phyloP scores from a whole-genome alignment of 2,329 filamentous ascomycete genomes.

The Claviceps sp. region DNA sequence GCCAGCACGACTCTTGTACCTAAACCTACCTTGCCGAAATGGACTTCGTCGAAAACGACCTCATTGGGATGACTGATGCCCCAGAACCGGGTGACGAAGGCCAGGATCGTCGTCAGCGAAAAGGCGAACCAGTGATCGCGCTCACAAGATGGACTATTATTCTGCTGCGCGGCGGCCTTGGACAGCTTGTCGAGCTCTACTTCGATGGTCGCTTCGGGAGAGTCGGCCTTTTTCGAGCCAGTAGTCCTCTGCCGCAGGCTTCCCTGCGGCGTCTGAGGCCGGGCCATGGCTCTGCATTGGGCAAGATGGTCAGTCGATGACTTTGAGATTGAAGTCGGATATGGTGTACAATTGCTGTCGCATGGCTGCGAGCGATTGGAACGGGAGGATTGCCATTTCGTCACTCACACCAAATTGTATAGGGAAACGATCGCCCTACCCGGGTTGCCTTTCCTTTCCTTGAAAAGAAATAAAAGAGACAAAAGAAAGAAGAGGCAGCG shows the following conservation, averaged over 20 bases:
- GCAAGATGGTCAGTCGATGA: slow-evolving; percentile 3
- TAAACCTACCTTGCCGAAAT: slow-evolving; percentile 84
- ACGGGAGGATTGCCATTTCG: background rate
- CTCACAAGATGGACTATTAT: slow-evolving; percentile 39
- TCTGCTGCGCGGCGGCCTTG: slow-evolving; percentile 20
- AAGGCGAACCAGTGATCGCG: slow-evolving; percentile 77
- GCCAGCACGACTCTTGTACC: background rate
- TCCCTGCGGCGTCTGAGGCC: slow-evolving; percentile 39
- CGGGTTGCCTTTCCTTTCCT: background rate
- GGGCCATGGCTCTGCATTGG: slow-evolving; percentile 27
- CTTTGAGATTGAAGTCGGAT: background rate
- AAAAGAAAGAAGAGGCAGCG: background rate
- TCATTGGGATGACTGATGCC: slow-evolving; percentile 90
- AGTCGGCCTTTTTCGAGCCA: slow-evolving; percentile 34
- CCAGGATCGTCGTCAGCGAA: slow-evolving; percentile 62
- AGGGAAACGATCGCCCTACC: no score
- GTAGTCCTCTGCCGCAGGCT: slow-evolving; percentile 47
- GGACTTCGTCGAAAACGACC: slow-evolving; percentile 97
- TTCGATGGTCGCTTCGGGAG: slow-evolving; percentile 25
- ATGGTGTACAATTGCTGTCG: background rate
- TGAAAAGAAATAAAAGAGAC: background rate
- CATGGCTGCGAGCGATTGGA: background rate
- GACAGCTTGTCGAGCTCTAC: slow-evolving; percentile 38
- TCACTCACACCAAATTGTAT: slow-evolving; percentile 1
- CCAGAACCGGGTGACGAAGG: slow-evolving; percentile 89